Conservation (phyloP, 139 green algal species). For the Micromonas pusilla region DNA sequence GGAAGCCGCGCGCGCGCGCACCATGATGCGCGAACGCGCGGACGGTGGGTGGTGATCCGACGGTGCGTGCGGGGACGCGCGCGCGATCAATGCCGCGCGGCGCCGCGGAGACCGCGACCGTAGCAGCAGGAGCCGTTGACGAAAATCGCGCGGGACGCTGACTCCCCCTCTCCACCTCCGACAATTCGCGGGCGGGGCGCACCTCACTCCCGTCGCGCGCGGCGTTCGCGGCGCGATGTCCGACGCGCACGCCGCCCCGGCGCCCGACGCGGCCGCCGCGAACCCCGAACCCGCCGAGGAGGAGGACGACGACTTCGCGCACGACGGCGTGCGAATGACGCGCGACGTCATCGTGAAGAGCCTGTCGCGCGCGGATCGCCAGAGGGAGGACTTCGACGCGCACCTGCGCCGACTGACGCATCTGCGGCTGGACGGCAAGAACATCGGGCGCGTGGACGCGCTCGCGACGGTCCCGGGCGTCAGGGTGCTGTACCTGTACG, state of each 20-base stretch:
- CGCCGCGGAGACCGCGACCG: too few species aligned
- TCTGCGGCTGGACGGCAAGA: neutral
- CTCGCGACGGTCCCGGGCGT: neutral
- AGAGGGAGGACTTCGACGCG: neutral
- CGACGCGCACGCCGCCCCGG: neutral
- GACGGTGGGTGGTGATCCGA: too few species aligned
- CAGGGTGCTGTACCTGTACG: conserved; percentile 51
- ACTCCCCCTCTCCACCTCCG: too few species aligned
- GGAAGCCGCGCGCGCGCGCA: too few species aligned
- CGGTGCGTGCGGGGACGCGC: too few species aligned
- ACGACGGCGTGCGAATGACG: neutral
- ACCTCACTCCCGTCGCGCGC: too few species aligned
- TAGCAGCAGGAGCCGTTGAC: too few species aligned
- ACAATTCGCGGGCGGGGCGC: too few species aligned
- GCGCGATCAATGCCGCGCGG: too few species aligned
- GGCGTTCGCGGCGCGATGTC: too few species aligned
- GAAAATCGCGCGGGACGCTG: too few species aligned
- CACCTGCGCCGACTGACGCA: neutral
- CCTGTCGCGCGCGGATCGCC: neutral
- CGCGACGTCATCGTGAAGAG: neutral
- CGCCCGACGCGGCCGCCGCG: neutral
- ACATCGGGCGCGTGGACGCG: neutral
- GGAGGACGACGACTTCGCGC: neutral
- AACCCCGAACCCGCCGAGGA: neutral
- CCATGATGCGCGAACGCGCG: too few species aligned